Base-by-base conservation (phyloP, 2,329 filamentous ascomycete species). In the Nemania sp. region DNA sequence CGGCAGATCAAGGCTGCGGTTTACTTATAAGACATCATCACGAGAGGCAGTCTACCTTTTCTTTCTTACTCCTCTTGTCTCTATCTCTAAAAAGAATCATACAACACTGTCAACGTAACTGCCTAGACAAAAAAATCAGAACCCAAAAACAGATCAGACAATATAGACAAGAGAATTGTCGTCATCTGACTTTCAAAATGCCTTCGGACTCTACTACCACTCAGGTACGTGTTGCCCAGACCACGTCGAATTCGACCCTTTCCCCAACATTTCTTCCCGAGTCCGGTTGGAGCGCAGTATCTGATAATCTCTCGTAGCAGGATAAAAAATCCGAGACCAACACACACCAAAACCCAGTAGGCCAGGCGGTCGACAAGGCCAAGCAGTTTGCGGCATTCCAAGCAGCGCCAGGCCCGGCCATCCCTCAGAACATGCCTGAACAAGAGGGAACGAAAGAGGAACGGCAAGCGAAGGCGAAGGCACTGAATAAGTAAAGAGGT, bases 361-460 rank as follows among this genome's bases (percentile, higher is more conserved):
- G 71, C 51, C 71, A 78, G 51, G 69, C 68, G 34, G 68, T 74
- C 67, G 75, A 81, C 72, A 60, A 60, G 50, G 62, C 63, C 10
- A 67, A 65, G 51, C 61, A 56, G 18, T 80, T 85, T 69, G 77
- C 79, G 55, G 78, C 82, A 37, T 79, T 83, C 70, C 72, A 80
- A 57, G 85, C 85, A 17, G 77, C 83, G 53, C 86, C 85, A 12
- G 86, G 86, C 35, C 86, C 86, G 15, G 85, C 77, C 29, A 68
- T 86, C 25, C 78, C 83, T 17, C 74, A 84, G 64, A 78, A 81
- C 62, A 81, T 86, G 76, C 80, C 80, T 15, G 75, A 82, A 52
- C 73, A 83, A 72, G 84, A 88, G 76, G 86, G 85, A 15, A 85
- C 83, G 60, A 89, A 88, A 76, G 88, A 90, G 73, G 89, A 91